phyloP scores from a whole-genome alignment of 2,329 filamentous ascomycete species.

The Apiospora arundinis region DNA sequence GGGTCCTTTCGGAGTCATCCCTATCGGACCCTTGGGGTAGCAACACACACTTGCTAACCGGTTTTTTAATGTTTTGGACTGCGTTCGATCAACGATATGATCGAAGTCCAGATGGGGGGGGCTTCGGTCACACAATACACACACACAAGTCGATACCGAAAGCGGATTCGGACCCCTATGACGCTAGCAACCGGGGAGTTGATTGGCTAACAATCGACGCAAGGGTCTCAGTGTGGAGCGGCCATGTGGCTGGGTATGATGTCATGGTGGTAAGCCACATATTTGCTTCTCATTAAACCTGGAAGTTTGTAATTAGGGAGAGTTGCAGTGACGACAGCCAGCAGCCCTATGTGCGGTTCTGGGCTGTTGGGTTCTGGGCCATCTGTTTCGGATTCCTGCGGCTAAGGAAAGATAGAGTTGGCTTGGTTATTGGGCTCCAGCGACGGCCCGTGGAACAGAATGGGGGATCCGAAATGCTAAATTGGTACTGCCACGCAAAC shows the following conservation, averaged over 20 bases:
- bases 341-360: neutral
- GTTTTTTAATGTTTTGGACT: neutral
- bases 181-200: neutral
- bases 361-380: neutral
- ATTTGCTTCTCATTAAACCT: conserved; percentile 1
- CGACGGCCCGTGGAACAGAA: neutral
- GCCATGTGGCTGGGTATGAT: conserved; percentile 19
- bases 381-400: neutral
- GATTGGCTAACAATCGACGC: conserved; percentile 3
- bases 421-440: neutral
- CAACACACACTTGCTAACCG: neutral
- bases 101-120: neutral
- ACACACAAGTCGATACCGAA: neutral
- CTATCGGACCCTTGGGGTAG: conserved; percentile 18
- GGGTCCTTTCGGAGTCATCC: neutral
- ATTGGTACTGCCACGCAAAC: neutral
- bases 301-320: neutral
- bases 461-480: neutral
- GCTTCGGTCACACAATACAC: neutral
- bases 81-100: neutral
- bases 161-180: conserved; percentile 6
- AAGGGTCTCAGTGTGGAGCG: neutral
- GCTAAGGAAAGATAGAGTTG: conserved; percentile 2
- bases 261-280: conserved; percentile 16
- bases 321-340: neutral